Base-by-base conservation (phyloP, 2,329 filamentous ascomycete genomes). In the Botrytis aclada region DNA sequence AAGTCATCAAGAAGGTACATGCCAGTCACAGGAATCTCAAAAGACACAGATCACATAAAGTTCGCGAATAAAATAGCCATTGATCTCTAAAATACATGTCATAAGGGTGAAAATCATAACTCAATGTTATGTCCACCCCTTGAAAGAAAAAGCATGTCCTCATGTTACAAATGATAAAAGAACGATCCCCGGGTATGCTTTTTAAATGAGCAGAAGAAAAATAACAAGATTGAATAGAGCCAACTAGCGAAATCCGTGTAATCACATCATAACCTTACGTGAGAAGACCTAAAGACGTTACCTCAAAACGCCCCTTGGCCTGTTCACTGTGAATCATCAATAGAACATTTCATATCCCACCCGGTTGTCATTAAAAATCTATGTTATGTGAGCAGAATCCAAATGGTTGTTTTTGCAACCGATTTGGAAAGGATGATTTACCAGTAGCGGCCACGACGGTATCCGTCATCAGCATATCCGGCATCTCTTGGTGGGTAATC, bases 401-500 rank as follows among this genome's bases (percentile, higher is more conserved):
- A 69, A 45, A 62, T 69, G 63, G 32, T 65, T 34, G 56, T 45
- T 32, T 25, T 25, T 16, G 58, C n/a, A 73, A 62, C 72, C 66
- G 34, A 65, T 61, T 47, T 69, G 47, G 51, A 71, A 25, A 72
- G 65, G 69, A 47, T 73, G 60, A 74, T 71, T 78, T 79, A 80
- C 79, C 75, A 80, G 75, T 81, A 80, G 74, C 79, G 80, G 58
- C 75, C 77, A 56, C 76, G 75, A 74, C 78, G 73, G 45, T 78
- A 78, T 74, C 80, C 79, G 72, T 80, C 79, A 72, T 79, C 79
- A 65, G 75, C 75, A 71, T 77, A 77, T 54, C 77, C 74, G 70
- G 56, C 70, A 70, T 81, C 80, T 73, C 80, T 78, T 70, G 79
- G 79, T 69, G 80, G 80, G 66, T 80, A 81, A 69, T 81, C 80